phyloP scores from a whole-genome alignment of 208 protist species.

The Crithidia expoeki region DNA sequence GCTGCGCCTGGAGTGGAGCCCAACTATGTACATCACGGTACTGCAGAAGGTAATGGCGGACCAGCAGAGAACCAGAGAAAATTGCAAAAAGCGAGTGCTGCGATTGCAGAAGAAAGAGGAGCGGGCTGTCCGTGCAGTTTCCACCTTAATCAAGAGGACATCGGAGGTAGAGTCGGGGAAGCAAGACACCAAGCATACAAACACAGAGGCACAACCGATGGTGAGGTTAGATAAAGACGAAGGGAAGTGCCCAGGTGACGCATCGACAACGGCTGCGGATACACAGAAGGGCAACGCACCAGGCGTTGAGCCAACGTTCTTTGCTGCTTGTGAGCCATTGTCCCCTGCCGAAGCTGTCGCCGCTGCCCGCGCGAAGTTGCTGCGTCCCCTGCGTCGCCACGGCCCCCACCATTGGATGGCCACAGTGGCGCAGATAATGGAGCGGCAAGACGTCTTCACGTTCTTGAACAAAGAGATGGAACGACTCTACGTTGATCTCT shows the following conservation, averaged over 20 bases:
- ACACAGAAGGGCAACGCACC: neutral
- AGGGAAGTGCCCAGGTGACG: no score
- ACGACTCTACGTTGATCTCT: conserved; percentile 57
- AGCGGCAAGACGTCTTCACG: conserved; percentile 53
- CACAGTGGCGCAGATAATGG: conserved; percentile 49
- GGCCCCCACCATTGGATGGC: conserved; percentile 43
- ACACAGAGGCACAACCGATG: no score
- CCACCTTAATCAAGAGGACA: neutral
- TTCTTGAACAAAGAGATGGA: conserved; percentile 52
- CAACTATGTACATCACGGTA: conserved; percentile 27
- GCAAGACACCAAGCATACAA: neutral
- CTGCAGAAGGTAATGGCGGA: conserved; percentile 24
- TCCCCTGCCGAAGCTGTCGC: conserved; percentile 13
- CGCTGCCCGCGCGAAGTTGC: conserved; percentile 13
- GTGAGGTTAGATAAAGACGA: no score
- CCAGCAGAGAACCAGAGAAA: conserved; percentile 6
- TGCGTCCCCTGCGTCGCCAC: conserved; percentile 15
- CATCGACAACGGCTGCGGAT: no score
- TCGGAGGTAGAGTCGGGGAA: conserved; percentile 4
- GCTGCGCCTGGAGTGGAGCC: conserved; percentile 70
- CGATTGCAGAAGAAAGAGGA: conserved; percentile 3
- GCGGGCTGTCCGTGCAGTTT: neutral
- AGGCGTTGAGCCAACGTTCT: neutral
- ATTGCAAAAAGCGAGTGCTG: neutral
- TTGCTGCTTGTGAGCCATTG: neutral